Evolutionary conservation across 768 basidiomycete species (phyloP).

Genomic region (Paxillus ammoniavirescens): DNA sequence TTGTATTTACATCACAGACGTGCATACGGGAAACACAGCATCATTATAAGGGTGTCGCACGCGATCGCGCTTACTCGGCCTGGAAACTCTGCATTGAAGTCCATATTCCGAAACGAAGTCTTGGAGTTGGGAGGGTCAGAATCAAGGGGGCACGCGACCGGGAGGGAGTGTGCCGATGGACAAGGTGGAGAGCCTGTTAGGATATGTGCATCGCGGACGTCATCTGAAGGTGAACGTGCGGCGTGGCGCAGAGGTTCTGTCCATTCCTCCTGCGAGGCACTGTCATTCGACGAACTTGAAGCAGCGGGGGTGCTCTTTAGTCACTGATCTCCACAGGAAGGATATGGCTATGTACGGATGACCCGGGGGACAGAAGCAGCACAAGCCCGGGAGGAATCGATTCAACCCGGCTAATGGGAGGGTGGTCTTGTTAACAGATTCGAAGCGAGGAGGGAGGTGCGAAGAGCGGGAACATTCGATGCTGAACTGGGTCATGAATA

Average conservation of each 20-base stretch:
- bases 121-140: slow-evolving; percentile 28
- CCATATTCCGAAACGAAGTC: slow-evolving; percentile 46
- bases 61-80: slow-evolving; percentile 24
- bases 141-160: slow-evolving; percentile 42
- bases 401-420: slow-evolving; percentile 18
- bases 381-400: too few relatives aligned
- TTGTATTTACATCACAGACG: background rate
- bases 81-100: slow-evolving; percentile 46
- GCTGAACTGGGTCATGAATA: slow-evolving; percentile 63
- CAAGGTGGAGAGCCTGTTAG: slow-evolving; percentile 9
- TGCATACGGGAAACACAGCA: too few relatives aligned
- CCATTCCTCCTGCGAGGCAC: slow-evolving; percentile 6
- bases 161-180: slow-evolving; percentile 21
- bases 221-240: slow-evolving; percentile 13
- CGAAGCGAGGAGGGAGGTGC: slow-evolving; percentile 49
- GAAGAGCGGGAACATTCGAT: slow-evolving; percentile 55
- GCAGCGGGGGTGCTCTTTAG: background rate
- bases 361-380: too few relatives aligned
- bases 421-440: slow-evolving; percentile 45
- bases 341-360: too few relatives aligned
- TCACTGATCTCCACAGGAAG: background rate
- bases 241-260: slow-evolving; percentile 7
- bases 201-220: slow-evolving; percentile 5
- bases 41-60: slow-evolving; percentile 20
- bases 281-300: slow-evolving; percentile 14